Base-by-base conservation (phyloP, 306 rosid species). In the Castanea sativa region DNA sequence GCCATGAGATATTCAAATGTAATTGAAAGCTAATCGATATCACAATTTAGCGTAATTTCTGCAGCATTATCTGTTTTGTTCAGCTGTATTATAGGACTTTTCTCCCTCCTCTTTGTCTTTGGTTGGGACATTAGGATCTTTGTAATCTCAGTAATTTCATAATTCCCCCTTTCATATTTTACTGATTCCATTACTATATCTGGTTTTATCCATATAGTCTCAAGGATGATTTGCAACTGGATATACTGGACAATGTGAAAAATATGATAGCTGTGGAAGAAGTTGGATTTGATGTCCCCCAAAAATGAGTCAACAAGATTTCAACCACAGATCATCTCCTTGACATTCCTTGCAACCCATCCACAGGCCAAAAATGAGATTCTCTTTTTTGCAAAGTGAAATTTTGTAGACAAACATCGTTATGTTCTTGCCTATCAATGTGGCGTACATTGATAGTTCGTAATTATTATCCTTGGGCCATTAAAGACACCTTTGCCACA, bases 391-490 rank as follows among this genome's bases (percentile, higher is more conserved):
- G 79, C 61, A 43, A 79, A 84, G 86, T 86, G 86, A 86, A 86
- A 82, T 78, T 56, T 76, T 20, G 52, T 83, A 80, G 71, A 32
- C 78, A 35, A 76, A 80, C 84, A 79, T 80, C 15, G 73, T 61
- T 76, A 80, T 83, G 27, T 76, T 55, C 64, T 52, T 80, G 63
- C 68, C 69, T 82, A 65, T 77, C 81, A 69, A 51, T 73, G 73
- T 67, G 83, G 73, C 71, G 33, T 63, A 75, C 78, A 57, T 79
- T 76, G 45, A 83, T 80, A 78, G 81, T 74, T 76, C 76, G 87
- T 45, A 81, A 89, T 89, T 69, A 86, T 91, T 45, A 55, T n/a
- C 58, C 20, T 64, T 76, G 77, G 86, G 73, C 82, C 76, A 87
- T 85, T 77, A 79, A 88, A 84, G 88, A 81, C 63, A 72, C 65